phyloP scores from a whole-genome alignment of 257 asterid genomes.

The Solanum rostratum region DNA sequence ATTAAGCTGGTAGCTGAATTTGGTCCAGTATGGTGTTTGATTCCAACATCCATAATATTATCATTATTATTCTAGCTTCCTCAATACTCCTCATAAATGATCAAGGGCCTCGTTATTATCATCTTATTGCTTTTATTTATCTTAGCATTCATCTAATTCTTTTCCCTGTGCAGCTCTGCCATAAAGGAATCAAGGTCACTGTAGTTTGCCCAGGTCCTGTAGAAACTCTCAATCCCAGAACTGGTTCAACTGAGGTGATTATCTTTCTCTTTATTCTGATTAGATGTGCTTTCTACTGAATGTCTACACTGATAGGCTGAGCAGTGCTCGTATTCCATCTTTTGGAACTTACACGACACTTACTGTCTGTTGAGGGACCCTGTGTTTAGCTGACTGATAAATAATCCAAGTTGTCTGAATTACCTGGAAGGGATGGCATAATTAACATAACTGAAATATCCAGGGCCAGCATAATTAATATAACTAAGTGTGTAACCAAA shows the following conservation, averaged over 20 bases:
- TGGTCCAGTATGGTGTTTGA: not conserved
- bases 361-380: not conserved
- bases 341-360: not conserved
- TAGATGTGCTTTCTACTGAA: not conserved
- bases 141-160: not conserved
- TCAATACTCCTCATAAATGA: not conserved
- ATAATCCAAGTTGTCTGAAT: not conserved
- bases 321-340: not conserved
- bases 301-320: not conserved
- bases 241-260: slow-evolving; percentile 61
- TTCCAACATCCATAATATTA: not conserved
- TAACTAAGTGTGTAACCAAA: not conserved
- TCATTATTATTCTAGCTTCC: not conserved
- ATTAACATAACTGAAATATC: not conserved
- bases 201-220: slow-evolving; percentile 94
- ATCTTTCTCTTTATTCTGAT: not conserved
- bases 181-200: slow-evolving; percentile 86
- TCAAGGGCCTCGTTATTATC: not conserved
- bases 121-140: not conserved
- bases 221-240: slow-evolving; percentile 51
- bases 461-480: not conserved
- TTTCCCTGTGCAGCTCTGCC: slow-evolving; percentile 46
- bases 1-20: not conserved
- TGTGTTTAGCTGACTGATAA: not conserved
- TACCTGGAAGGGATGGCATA: not conserved